A percentile compares a stretch with the other conserved stretches of the same genome.
These are phyloP conservation scores for Trametes sp. DNA, from an alignment of 1,284 basidiomycete species.

Conservation along the genomic window DNA sequence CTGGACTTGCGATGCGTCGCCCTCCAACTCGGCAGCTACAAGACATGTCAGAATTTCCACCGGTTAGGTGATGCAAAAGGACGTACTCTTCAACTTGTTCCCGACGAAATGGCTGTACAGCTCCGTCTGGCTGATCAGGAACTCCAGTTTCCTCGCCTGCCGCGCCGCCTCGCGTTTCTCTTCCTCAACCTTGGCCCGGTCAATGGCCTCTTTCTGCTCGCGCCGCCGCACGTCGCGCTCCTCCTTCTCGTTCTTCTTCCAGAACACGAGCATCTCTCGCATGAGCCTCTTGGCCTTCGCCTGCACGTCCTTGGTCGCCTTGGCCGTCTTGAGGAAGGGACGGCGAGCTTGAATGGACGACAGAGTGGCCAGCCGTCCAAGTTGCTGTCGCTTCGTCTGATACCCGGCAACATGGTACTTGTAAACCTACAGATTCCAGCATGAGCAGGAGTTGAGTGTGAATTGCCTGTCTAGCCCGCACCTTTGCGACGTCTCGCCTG, in stretches of 20 bases:
- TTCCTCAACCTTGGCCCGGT: constrained; percentile 92
- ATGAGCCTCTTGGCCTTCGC: constrained; percentile 88
- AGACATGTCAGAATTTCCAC: constrained; percentile 22
- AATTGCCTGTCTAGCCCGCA: constrained; percentile 39
- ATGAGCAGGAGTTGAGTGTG: constrained; percentile 15
- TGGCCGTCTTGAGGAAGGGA: constrained; percentile 81
- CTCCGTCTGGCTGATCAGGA: constrained; percentile 99
- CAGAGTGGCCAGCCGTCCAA: constrained; percentile 80
- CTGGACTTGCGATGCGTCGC: constrained; percentile 57
- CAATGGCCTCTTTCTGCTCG: constrained; percentile 93
- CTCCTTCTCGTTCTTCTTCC: constrained; percentile 98
- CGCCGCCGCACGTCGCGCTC: constrained; percentile 93
- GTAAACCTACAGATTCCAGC: constrained; percentile 67
- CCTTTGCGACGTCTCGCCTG: constrained; percentile 83
- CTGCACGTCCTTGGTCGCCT: constrained; percentile 88
- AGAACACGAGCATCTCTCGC: constrained; percentile 96
- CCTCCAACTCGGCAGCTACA: constrained; percentile 89
- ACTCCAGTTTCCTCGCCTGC: constrained; percentile 97
- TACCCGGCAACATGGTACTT: constrained; percentile 76
- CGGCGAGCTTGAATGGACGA: constrained; percentile 85
- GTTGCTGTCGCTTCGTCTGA: constrained; percentile 69
- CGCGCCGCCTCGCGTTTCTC: constrained; percentile 96
- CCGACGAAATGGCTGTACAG: constrained; percentile 99
- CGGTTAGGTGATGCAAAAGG: constrained; percentile 16
- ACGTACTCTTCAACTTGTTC: constrained; percentile 95